Evolutionary conservation across 192 early-diverging fungal genomes (phyloP).

Genomic region (Coemansia aciculifera): DNA sequence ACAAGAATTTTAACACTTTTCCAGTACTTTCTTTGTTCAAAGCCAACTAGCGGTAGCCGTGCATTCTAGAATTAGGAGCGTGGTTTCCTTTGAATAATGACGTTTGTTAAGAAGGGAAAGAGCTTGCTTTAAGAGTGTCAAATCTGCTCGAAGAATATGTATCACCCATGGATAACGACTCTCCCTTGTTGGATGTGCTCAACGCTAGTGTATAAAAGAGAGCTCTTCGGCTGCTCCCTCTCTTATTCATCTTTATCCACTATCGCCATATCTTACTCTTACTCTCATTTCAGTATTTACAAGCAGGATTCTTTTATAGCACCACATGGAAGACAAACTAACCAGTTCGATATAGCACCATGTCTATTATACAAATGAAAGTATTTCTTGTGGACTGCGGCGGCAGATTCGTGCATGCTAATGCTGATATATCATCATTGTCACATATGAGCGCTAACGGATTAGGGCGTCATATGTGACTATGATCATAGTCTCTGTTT

Average conservation of each 20-base stretch:
- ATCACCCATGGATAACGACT: background rate
- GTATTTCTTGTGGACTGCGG: background rate
- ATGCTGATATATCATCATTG: background rate
- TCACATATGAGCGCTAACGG: too few species aligned
- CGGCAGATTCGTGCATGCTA: background rate
- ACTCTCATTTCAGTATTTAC: background rate
- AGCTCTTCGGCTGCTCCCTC: background rate
- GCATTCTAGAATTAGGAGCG: background rate
- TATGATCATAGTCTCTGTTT: too few species aligned
- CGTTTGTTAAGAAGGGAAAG: background rate
- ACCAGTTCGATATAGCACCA: background rate
- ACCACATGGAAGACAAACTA: background rate
- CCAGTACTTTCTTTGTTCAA: background rate
- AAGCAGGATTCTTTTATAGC: background rate
- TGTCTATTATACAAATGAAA: background rate
- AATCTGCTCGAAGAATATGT: background rate
- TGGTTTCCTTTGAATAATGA: background rate
- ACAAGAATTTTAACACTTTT: background rate
- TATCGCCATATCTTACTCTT: background rate
- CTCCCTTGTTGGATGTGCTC: background rate
- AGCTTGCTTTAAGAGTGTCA: background rate
- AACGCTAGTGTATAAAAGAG: background rate
- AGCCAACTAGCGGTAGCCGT: background rate
- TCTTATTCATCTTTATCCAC: background rate
- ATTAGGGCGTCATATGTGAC: too few species aligned